A percentile compares a stretch with the other conserved stretches of the same genome.
Evolutionary conservation across 2,329 filamentous ascomycete genomes (phyloP).

Genomic region (Alternaria viburni): DNA sequence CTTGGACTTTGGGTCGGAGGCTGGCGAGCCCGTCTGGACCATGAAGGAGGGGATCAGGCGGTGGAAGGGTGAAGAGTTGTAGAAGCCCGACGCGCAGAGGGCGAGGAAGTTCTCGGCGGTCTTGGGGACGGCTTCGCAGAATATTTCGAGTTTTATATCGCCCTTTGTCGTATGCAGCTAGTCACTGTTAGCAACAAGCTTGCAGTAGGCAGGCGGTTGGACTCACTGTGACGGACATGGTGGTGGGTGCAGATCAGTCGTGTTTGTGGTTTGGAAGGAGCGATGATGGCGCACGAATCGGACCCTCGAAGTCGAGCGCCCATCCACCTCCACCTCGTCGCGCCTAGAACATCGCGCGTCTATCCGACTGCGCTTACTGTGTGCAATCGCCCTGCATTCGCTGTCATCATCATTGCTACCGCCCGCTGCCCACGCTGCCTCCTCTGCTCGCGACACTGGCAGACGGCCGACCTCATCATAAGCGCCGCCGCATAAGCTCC

Average conservation of each 20-base stretch:
- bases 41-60: constrained; percentile 83
- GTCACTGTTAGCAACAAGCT: neutral
- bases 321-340: constrained; percentile 6
- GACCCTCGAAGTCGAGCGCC: constrained; percentile 6
- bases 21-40: constrained; percentile 72
- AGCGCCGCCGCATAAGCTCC: constrained; percentile 7
- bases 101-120: constrained; percentile 93
- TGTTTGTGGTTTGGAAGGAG: constrained; percentile 12
- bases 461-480: constrained; percentile 5
- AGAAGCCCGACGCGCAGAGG: constrained; percentile 80
- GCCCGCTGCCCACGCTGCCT: neutral
- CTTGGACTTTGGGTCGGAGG: constrained; percentile 61
- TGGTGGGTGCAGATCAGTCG: constrained; percentile 17
- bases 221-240: constrained; percentile 58
- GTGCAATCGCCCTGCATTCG: constrained; percentile 12
- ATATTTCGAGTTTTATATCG: constrained; percentile 93
- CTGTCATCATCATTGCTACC: constrained; percentile 4
- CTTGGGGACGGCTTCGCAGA: constrained; percentile 92
- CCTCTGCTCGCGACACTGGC: neutral
- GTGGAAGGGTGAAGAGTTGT: constrained; percentile 77
- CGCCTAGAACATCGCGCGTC: constrained; percentile 14
- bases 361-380: constrained; percentile 2
- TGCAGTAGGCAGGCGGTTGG: neutral
- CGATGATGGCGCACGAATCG: constrained; percentile 9
- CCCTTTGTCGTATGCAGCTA: constrained; percentile 84